Evolutionary conservation across 345 rosid genomes (phyloP).

Genomic region (Hibiscus trionum): DNA sequence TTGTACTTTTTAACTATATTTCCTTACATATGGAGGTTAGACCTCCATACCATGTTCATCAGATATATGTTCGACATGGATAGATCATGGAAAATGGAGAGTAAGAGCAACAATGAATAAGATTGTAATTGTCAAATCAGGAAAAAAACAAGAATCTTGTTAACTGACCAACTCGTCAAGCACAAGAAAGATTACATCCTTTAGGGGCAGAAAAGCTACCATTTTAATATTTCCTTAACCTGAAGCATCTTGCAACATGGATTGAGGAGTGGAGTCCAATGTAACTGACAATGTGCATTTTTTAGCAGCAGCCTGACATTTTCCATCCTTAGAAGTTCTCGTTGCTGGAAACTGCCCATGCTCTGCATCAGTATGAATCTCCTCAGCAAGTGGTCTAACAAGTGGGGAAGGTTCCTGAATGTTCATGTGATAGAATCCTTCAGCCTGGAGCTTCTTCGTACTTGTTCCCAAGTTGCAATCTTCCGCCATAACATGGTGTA

Average conservation of each 20-base stretch:
- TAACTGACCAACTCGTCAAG: conserved; percentile 2
- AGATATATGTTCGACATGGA: background rate
- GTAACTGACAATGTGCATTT: conserved; percentile 28
- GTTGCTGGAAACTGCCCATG: background rate
- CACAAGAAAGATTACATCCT: background rate
- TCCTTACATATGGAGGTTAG: background rate
- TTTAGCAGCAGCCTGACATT: conserved; percentile 6
- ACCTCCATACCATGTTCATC: background rate
- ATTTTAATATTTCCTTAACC: conserved; percentile 18
- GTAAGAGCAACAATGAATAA: background rate
- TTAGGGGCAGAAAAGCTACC: too few relatives aligned
- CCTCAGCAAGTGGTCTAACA: conserved; percentile 18
- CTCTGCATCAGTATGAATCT: conserved; percentile 19
- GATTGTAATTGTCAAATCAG: background rate
- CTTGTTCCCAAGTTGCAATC: conserved; percentile 21
- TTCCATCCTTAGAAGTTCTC: background rate
- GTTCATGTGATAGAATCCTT: too few relatives aligned
- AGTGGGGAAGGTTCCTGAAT: conserved; percentile 11
- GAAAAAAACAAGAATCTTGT: background rate
- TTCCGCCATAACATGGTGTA: conserved; percentile 8
- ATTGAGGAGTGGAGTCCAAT: conserved; percentile 32
- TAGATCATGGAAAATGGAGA: background rate
- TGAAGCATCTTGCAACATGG: conserved; percentile 32
- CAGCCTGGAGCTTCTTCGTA: background rate
- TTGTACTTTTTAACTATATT: background rate